Evolutionary conservation across 805 yeast genomes (phyloP).

Genomic region (Kregervanrija delftensis): DNA sequence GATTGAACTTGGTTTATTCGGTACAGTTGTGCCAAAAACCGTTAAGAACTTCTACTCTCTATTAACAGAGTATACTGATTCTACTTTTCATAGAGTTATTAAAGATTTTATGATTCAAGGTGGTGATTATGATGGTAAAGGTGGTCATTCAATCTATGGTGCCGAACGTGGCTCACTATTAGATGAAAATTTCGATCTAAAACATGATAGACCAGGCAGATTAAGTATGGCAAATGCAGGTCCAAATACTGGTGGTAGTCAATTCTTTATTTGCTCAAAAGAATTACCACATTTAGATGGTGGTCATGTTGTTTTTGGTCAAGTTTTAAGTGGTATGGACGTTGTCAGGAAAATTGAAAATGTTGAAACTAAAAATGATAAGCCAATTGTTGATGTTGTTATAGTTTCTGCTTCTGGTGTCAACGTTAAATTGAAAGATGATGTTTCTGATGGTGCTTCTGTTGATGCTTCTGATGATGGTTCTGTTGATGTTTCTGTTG

Average conservation of each 20-base stretch:
- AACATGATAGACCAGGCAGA: conserved; percentile 42
- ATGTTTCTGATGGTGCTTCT: conserved; percentile 2
- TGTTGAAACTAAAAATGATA: conserved; percentile 37
- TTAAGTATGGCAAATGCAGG: conserved; percentile 48
- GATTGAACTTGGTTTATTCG: conserved; percentile 56
- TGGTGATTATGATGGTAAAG: conserved; percentile 76
- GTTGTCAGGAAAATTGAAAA: conserved; percentile 55
- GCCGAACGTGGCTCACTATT: conserved; percentile 31
- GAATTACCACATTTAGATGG: conserved; percentile 49
- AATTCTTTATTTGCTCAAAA: conserved; percentile 59
- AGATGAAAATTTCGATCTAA: conserved; percentile 61
- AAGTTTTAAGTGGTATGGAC: conserved; percentile 61
- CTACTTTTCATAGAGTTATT: conserved; percentile 70
- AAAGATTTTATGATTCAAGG: conserved; percentile 78
- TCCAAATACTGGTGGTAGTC: conserved; percentile 55
- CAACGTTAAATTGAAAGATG: not conserved
- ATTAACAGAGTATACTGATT: conserved; percentile 40
- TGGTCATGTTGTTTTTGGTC: conserved; percentile 72
- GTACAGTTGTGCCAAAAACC: conserved; percentile 58
- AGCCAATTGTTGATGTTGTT: conserved; percentile 38
- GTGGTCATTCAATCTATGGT: conserved; percentile 67
- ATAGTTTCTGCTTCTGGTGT: conserved; percentile 21
- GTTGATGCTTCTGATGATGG: not conserved
- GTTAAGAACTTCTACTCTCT: conserved; percentile 51
- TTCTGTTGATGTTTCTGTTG: not conserved